A percentile compares a stretch with the other conserved stretches of the same genome.
Conservation (phyloP, 2,329 filamentous ascomycete genomes). For the Sporothrix mexicana region DNA sequence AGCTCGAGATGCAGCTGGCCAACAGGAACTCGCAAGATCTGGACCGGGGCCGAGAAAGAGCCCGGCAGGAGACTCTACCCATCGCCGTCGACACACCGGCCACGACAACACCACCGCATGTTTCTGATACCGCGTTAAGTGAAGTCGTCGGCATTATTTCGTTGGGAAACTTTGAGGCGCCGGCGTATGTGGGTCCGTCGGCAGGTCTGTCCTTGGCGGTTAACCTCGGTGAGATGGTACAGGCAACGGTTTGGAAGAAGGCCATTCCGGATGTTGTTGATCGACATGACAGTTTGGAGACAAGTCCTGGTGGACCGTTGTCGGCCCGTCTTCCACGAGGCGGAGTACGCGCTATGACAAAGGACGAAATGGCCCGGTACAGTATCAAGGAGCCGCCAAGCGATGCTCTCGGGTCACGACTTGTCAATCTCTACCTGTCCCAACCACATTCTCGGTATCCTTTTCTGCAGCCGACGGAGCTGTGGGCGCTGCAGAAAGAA, state of each 20-base stretch:
- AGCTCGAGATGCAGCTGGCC: neutral
- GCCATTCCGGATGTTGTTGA: conserved; percentile 39
- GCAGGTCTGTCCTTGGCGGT: conserved; percentile 47
- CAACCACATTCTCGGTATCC: conserved; percentile 53
- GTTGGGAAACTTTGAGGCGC: conserved; percentile 32
- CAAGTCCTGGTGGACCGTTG: neutral
- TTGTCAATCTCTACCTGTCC: conserved; percentile 38
- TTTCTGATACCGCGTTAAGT: neutral
- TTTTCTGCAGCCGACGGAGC: conserved; percentile 53
- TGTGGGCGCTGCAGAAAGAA: conserved; percentile 52
- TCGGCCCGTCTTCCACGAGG: neutral
- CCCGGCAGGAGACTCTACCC: too few species aligned
- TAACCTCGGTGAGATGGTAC: conserved; percentile 59
- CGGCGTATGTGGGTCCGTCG: conserved; percentile 30
- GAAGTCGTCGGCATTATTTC: conserved; percentile 34
- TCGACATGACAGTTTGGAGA: conserved; percentile 37
- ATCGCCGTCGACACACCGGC: neutral
- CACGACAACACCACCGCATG: neutral
- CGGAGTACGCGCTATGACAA: conserved; percentile 2
- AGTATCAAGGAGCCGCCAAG: conserved; percentile 32
- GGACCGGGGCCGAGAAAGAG: too few species aligned
- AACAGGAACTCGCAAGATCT: too few species aligned
- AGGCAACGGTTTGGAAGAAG: conserved; percentile 60
- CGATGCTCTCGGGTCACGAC: conserved; percentile 22
- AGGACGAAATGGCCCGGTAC: conserved; percentile 26